Evolutionary conservation across 129 eudicot genomes (phyloP), one percentile per base, ranked within the genome.

Genomic region (Lactuca sativa): DNA sequence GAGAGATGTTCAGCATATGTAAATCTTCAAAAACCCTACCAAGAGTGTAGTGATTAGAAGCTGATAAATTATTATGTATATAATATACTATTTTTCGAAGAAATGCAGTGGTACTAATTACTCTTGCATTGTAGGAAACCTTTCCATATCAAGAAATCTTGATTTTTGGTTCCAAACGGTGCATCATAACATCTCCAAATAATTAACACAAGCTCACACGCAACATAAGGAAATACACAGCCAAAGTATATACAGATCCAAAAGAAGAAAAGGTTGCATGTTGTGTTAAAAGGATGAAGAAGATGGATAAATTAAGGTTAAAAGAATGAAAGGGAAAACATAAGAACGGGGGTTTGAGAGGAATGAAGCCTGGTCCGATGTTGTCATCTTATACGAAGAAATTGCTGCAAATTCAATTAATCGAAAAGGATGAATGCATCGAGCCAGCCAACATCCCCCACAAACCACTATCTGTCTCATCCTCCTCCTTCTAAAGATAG

Each of bases 331-430:
- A 18, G 51, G 31, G 64, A 59, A 32, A 43, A 47, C 13, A 44
- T 44, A 47, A 47, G 52, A 47, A 47, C 58, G 41, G 58, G 71
- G 82, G 75, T 85, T 90, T 90, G 97, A 84, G 97, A 86, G 97
- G 97, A 91, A 91, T 91, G 97, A 91, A 91, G 97, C 97, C 97
- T 91, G 97, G 97, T 91, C 97, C 97, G 97, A 85, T 63, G 83
- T 81, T 77, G 80, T 66, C 86, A 81, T 83, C 48, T 15, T 41
- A 36, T 13, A 59, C 49, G 25, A 74, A 56, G 52, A 66, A 57
- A 47, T 43, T 56, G 73, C 44, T 38, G 31, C 64, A 36, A 68
- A 59, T 38, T 40, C 61, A 57, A 9, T 55, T 31, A 38, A 66
- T 62, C 78, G 10, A 36, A 55, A 58, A 51, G 14, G 73, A 85